phyloP scores from a whole-genome alignment of 2,329 filamentous ascomycete genomes.

The Colletotrichum truncatum region DNA sequence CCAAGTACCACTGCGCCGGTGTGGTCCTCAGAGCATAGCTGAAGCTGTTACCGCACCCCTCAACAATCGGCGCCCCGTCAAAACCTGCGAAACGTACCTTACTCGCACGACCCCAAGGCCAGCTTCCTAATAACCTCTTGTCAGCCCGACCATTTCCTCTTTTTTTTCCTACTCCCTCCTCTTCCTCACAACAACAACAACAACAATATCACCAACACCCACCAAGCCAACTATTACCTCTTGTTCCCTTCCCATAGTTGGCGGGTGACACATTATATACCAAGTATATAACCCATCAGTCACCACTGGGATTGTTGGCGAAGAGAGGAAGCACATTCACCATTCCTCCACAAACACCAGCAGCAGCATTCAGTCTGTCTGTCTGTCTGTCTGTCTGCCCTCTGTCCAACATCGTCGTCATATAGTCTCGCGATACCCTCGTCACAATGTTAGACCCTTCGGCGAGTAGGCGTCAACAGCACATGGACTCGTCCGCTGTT shows the following conservation, averaged over 20 bases:
- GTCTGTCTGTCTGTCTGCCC: not conserved
- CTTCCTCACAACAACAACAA: not conserved
- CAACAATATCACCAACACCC: not conserved
- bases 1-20: no score
- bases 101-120: no score
- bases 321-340: not conserved
- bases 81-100: no score
- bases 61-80: conserved; percentile 4
- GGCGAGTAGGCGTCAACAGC: conserved; percentile 35
- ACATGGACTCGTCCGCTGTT: conserved; percentile 38
- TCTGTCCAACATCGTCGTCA: not conserved
- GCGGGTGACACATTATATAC: not conserved
- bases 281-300: no score
- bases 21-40: no score
- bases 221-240: not conserved
- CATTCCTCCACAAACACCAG: not conserved
- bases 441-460: conserved; percentile 31
- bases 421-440: not conserved
- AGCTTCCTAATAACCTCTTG: not conserved
- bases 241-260: not conserved
- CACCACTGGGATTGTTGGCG: no score
- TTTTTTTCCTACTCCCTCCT: not conserved
- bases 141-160: not conserved
- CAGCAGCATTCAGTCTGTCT: not conserved
- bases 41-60: no score